These are phyloP conservation scores for Solanum hybrid DNA, from an alignment of 305 asterid genomes.

Conservation along the genomic window DNA sequence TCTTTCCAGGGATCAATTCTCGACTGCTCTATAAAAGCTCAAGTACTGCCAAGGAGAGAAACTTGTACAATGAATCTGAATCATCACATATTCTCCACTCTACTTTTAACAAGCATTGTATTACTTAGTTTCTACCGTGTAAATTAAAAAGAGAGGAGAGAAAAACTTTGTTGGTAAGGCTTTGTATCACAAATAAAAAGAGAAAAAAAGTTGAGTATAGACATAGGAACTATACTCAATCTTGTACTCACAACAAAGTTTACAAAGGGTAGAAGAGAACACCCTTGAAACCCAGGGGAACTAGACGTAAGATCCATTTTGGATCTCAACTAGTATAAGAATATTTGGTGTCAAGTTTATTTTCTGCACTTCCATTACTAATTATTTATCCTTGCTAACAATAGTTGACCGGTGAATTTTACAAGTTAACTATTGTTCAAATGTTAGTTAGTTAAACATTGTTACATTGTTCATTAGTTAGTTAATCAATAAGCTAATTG, in stretches of 20 bases:
- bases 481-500: too few relatives aligned
- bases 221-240: background rate
- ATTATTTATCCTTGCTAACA: background rate
- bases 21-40: background rate
- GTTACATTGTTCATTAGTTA: too few relatives aligned
- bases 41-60: background rate
- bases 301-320: background rate
- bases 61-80: background rate
- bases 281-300: background rate
- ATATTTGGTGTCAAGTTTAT: background rate
- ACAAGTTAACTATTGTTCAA: too few relatives aligned
- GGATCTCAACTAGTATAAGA: background rate
- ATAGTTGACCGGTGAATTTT: background rate
- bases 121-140: background rate
- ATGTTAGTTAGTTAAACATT: too few relatives aligned
- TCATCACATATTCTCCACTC: background rate
- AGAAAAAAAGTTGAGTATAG: background rate
- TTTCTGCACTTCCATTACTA: background rate
- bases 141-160: background rate
- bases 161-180: background rate
- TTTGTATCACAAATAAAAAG: background rate
- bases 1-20: background rate
- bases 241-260: background rate
- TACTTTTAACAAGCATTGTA: background rate
- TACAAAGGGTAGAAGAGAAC: background rate